Base-by-base conservation (phyloP, 2,329 filamentous ascomycete genomes). In the Ophiostoma tasmaniense region DNA sequence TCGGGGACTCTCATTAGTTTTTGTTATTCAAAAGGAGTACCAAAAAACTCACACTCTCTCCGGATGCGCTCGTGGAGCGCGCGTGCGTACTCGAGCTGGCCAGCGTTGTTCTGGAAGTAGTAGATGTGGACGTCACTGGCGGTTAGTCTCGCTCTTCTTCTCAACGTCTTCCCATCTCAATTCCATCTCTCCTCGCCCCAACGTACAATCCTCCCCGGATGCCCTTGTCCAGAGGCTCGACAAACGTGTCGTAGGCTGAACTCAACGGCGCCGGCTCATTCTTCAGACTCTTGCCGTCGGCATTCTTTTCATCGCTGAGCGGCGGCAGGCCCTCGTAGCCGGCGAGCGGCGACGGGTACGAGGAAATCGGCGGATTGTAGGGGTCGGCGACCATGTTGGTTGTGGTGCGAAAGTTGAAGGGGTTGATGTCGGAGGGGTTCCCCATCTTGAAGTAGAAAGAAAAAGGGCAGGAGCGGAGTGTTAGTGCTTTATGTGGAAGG, bases 121-220 rank as follows among this genome's bases (percentile, higher is more conserved):
- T 97, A 97, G 74, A 97, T 88, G 78, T 97, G 93, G 20, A 96
- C 79, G 76, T 97, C 93, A 73, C 85, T 88, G 67, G 22, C 7
- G 25, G 50, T 45, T 17, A 17, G 62, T 22, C 11, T 25, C 10
- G 17, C 50, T 25, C n/a, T 22, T 55, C 50, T 55, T 20, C 5
- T 42, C 39, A 3, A 7, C 17, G n/a, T 45, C 42, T 8, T 45
- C 42, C 6, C 39, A n/a, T 45, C 42, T 17, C 20, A 14, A 20
- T 45, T 5, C 10, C 6, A 20, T 45, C 42, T 20, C 3, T 17
- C 14, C 17, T 4, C 1, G 14, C 39, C 14, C 14, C 52, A 80
- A 80, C 84, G 77, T 71, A 88, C 85, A 97, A 97, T 13, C 88
- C 93, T 50, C 90, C 91, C 6, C 87, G 83, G 1, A 75, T 77